Conservation (phyloP, 2,329 filamentous ascomycete genomes). For the Penicillium sp. region DNA sequence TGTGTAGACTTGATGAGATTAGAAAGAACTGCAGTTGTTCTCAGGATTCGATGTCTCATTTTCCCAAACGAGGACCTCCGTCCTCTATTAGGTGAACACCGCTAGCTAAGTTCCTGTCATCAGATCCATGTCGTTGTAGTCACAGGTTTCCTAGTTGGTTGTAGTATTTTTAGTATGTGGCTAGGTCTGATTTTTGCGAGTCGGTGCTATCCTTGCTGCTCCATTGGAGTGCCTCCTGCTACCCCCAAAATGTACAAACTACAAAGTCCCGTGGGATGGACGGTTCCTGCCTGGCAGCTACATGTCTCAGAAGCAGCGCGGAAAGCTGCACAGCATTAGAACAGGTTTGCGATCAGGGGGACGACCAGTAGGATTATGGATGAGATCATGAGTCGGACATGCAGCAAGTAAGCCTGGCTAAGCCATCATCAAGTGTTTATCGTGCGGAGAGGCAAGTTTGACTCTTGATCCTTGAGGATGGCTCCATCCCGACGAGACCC, state of each 20-base stretch:
- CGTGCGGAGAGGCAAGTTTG: background rate
- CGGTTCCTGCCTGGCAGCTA: background rate
- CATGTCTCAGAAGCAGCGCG: background rate
- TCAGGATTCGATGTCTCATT: background rate
- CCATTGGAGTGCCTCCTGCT: background rate
- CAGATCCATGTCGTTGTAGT: background rate
- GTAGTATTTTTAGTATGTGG: background rate
- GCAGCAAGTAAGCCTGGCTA: background rate
- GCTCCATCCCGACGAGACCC: slow-evolving; percentile 18
- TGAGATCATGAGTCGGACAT: background rate
- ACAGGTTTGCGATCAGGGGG: background rate
- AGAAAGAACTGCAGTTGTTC: background rate
- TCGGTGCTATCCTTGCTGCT: background rate
- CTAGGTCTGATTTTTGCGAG: background rate
- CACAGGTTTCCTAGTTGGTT: background rate
- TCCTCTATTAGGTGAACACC: background rate
- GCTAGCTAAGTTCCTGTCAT: background rate
- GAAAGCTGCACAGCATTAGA: background rate
- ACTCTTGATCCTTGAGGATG: slow-evolving; percentile 8
- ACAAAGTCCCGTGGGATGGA: background rate
- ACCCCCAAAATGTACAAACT: background rate
- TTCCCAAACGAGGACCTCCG: background rate
- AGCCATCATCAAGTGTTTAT: slow-evolving; percentile 10
- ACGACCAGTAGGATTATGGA: background rate
- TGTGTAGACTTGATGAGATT: too few species aligned